Conservation (phyloP, 2,329 filamentous ascomycete species). For the Ophiobolus disseminans region DNA sequence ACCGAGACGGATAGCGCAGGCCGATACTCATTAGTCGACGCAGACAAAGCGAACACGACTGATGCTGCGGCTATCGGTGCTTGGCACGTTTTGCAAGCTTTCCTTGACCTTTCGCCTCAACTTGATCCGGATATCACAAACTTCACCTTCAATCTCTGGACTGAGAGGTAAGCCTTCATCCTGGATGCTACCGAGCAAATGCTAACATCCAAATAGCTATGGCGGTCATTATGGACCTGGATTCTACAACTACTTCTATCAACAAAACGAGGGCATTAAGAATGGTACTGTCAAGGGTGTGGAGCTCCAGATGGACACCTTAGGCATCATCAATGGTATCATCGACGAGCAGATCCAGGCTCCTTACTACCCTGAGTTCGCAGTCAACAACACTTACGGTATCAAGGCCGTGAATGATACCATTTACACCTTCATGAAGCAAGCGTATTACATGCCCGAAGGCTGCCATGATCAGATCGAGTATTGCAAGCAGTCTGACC, state of each 20-base stretch:
- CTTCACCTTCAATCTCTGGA: constrained; percentile 59
- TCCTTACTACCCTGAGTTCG: constrained; percentile 57
- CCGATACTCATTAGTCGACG: constrained; percentile 42
- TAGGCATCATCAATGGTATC: constrained; percentile 64
- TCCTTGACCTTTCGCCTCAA: constrained; percentile 44
- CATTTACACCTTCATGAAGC: constrained; percentile 53
- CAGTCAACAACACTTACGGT: constrained; percentile 63
- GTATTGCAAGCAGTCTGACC: constrained; percentile 50
- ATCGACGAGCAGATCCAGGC: constrained; percentile 59
- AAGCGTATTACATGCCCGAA: constrained; percentile 54
- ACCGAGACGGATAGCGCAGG: constrained; percentile 32
- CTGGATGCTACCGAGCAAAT: no score
- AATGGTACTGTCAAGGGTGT: constrained; percentile 58
- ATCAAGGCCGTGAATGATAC: constrained; percentile 58
- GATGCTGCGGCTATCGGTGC: constrained; percentile 43
- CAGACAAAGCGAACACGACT: constrained; percentile 41
- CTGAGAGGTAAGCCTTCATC: constrained; percentile 45
- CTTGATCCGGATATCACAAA: constrained; percentile 60
- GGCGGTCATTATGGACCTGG: constrained; percentile 59
- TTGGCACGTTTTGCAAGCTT: constrained; percentile 48
- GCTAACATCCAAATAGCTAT: constrained; percentile 33
- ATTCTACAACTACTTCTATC: constrained; percentile 64
- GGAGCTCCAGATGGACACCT: constrained; percentile 60
- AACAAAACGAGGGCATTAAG: constrained; percentile 61
- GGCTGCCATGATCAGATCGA: constrained; percentile 61